Base-by-base conservation (phyloP, 139 green algal genomes). In the Nannochloris sp. region DNA sequence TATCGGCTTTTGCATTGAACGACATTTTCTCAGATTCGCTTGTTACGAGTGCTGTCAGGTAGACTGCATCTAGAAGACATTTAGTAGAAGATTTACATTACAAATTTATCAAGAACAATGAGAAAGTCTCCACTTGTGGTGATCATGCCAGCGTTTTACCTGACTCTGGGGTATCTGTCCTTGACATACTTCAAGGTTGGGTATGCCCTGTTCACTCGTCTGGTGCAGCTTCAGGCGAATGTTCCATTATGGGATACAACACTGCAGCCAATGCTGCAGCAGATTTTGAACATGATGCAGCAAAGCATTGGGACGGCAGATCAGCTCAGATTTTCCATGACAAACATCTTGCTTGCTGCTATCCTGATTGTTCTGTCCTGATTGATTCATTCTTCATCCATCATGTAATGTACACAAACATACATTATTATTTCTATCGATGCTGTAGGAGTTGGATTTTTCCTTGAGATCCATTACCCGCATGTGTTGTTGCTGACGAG, bases 271-370 rank as follows among this genome's bases (percentile, higher is more conserved):
- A 31, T 23, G 21, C 57, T 64, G 21, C 19, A 27, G n/a, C 57
- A 64, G 23, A 23, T 15, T 18, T 51, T 64, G 19, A 51, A 21
- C 11, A n/a, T 58, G 12, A 51, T 49, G 12, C 57, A 64, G 57
- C 57, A 64, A 48, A 57, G n/a, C 12, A 27, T 64, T 18, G 57
- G 57, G 19, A 21, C 57, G 25, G 57, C 57, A 31, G 57, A 64
- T n/a, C 57, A 64, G 19, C 40, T 64, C 12, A 48, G 21, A 15
- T 64, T 64, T 31, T 64, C 57, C 1, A 27, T 64, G 19, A 64
- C 19, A 11, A 21, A 64, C 11, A 23, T 64, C 18, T 31, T 64
- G n/a, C 19, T 64, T 21, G 23, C 23, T 27, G 23, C 57, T 12
- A 27, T 64, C 9, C 7, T 64, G 18, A 18, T 64, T 23, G 57